Evolutionary conservation across 2,329 filamentous ascomycete species (phyloP), one percentile per base, ranked within the genome.

Genomic region (Cladobotryum mycophilum): DNA sequence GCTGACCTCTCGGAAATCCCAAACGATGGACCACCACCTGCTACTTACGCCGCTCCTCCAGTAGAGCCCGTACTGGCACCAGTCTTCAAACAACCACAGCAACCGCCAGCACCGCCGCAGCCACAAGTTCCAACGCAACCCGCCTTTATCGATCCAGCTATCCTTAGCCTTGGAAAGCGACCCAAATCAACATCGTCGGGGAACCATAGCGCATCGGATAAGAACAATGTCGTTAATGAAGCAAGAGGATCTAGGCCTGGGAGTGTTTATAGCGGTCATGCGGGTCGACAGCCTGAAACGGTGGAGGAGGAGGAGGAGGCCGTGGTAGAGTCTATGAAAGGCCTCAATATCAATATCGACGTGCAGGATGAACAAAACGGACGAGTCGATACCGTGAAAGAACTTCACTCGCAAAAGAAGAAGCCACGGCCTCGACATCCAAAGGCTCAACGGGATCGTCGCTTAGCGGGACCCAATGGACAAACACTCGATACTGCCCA

Each of bases 61-160:
- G 50, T 56, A 49, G 59, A 58, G 55, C 51, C 34, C 14, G 18
- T 40, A 17, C 34, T 20, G 22, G 35, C 46, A 20, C 46, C 46
- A 4, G 13, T 20, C 14, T 47, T 37, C 17, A 14, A 13, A 20
- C 44, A 36, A 25, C 25, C 25, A 30, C 52, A 14, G 14, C 52
- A 14, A 11, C 18, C 17, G 22, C 34, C 35, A n/a, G 18, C 37
- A 13, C 46, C 46, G 2, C 11, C 25, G 18, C 41, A 41, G n/a
- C 4, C 37, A 30, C 46, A 41, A 14, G 22, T 20, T 13, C 37
- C 61, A n/a, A 55, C 61, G 47, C 65, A 61, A 36, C 58, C 70
- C 30, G 60, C 74, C 0, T 89, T 93, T 61, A 77, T 85, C n/a
- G 89, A 95, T 60, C 89, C 89, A 11, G 89, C 89, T 3, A 95